A percentile compares a stretch with the other conserved stretches of the same genome.
phyloP scores from a whole-genome alignment of 2,329 filamentous ascomycete species.

The Xylariaceae sp. region DNA sequence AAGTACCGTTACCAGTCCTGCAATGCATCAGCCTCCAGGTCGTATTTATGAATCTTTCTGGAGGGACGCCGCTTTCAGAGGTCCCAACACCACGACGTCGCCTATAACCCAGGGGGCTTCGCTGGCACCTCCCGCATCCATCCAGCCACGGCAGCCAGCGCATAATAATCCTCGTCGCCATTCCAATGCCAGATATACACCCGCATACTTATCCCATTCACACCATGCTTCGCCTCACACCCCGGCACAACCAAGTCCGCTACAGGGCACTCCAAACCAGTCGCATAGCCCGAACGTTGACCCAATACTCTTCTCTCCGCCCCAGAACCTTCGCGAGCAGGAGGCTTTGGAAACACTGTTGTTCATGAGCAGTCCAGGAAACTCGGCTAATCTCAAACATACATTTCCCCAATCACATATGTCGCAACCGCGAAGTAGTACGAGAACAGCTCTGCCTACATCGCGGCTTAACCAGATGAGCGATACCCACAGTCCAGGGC shows the following conservation, averaged over 20 bases:
- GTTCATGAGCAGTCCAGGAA: constrained; percentile 77
- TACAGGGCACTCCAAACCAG: constrained; percentile 35
- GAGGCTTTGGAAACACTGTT: constrained; percentile 77
- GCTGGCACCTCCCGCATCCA: constrained; percentile 53
- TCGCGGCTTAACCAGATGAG: constrained; percentile 29
- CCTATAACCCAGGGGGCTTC: constrained; percentile 33
- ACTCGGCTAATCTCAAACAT: constrained; percentile 61
- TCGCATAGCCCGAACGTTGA: constrained; percentile 39
- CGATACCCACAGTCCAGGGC: constrained; percentile 34
- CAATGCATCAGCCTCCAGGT: constrained; percentile 19
- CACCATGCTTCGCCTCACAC: constrained; percentile 44
- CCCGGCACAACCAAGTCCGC: constrained; percentile 38
- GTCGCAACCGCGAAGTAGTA: constrained; percentile 30
- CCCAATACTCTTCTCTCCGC: constrained; percentile 62
- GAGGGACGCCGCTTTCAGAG: constrained; percentile 38
- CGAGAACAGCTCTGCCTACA: constrained; percentile 42
- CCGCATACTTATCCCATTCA: constrained; percentile 47
- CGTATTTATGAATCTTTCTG: constrained; percentile 43
- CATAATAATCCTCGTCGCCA: constrained; percentile 45
- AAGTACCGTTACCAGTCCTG: constrained; percentile 29
- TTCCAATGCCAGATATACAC: constrained; percentile 47
- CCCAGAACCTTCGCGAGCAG: constrained; percentile 68
- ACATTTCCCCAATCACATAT: constrained; percentile 42
- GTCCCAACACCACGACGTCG: constrained; percentile 36
- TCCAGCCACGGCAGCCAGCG: constrained; percentile 44